phyloP scores from a whole-genome alignment of 2,329 filamentous ascomycete genomes.

The Sarocladiaceae sp. region DNA sequence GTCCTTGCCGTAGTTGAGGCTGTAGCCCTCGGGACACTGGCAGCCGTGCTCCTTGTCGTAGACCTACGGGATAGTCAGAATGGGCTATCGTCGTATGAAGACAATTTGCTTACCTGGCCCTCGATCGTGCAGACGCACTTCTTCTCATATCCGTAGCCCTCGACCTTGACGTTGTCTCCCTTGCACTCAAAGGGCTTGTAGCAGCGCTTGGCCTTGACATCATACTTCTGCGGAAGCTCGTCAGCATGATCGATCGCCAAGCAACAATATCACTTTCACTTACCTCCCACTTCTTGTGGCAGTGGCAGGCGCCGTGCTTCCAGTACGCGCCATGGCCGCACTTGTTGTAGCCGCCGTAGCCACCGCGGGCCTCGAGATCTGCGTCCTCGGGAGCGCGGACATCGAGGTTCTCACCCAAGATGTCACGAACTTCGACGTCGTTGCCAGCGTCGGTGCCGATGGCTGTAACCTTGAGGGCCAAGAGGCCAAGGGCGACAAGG shows the following conservation, averaged over 20 bases:
- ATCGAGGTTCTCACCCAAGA: conserved; percentile 3
- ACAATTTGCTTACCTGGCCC: not conserved
- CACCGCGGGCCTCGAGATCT: conserved; percentile 1
- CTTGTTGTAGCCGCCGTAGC: not conserved
- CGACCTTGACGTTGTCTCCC: conserved; percentile 1
- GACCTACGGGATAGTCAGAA: not conserved
- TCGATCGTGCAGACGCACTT: not conserved
- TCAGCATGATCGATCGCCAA: not conserved
- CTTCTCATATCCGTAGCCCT: conserved; percentile 1
- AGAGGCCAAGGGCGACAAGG: not conserved
- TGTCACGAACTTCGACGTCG: conserved; percentile 5
- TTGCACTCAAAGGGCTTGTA: conserved; percentile 4
- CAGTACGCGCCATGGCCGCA: not conserved
- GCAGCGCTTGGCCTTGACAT: not conserved
- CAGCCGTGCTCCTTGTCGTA: not conserved
- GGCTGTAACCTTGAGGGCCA: conserved; percentile 3
- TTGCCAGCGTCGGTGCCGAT: conserved; percentile 4
- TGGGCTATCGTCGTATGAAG: not conserved
- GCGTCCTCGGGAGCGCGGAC: conserved; percentile 5
- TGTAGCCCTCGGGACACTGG: not conserved
- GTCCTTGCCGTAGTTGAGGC: not conserved
- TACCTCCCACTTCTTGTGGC: no score
- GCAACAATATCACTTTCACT: not conserved
- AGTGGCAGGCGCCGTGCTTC: not conserved
- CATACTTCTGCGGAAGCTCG: not conserved